Evolutionary conservation across 2,329 filamentous ascomycete species (phyloP), one percentile per base, ranked within the genome.

Genomic region (Sporothrix schenckii): DNA sequence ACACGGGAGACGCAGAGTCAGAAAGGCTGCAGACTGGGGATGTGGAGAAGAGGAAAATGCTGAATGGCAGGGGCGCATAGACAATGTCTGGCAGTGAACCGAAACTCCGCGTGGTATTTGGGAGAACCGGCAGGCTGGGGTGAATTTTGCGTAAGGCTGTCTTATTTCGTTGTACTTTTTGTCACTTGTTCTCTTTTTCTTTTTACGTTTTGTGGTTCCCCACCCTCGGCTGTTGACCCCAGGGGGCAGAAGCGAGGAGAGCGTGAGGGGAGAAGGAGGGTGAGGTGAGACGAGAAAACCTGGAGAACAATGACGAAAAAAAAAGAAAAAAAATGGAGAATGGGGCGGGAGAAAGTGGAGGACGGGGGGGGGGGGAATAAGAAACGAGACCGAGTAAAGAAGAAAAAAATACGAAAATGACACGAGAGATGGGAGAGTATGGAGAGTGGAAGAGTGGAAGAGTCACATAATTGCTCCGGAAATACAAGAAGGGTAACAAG

Each of bases 181-280:
- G 24, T 34, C 6, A 9, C 4, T 34, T 34, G 34, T 34, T 34
- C 34, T 34, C 34, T 34, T 34, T 34, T 34, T 9, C 34, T 34
- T 34, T 6, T 34, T 6, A 9, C 34, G 27, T 34, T 7, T 9
- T 34, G 34, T 34, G 6, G 34, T 52, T 52, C 61, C 49, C 49
- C 63, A 49, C 63, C 27, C 49, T 52, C 63, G 63, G 49, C 49
- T 66, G 47, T 66, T 53, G 63, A 66, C 63, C 63, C 63, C 63
- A 53, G 52, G 63, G 63, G 63, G 63, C 53, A 39, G 49, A 53
- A 24, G 19, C 7, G n/a, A 63, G 58, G 54, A 58, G 54, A 39
- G 19, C 16, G n/a, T 7, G 34, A 27, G n/a, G 5, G 41, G 19
- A 60, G n/a, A 44, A 44, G 41, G 41, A 47, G 41, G 41, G 60